These are phyloP conservation scores for Dendrothele bispora DNA, from an alignment of 768 basidiomycete species.

Conservation along the genomic window DNA sequence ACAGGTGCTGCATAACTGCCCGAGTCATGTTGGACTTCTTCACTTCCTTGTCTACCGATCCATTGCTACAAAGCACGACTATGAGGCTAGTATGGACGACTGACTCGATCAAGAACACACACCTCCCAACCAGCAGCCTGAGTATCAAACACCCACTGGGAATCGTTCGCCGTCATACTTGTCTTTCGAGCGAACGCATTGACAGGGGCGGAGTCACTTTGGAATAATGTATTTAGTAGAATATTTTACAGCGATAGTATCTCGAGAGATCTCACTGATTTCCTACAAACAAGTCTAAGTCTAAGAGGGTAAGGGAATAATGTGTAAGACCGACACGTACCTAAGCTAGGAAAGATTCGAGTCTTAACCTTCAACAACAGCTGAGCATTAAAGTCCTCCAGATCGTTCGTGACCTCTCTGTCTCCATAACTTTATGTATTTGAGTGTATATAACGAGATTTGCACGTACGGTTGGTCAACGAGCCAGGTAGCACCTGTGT, in stretches of 20 bases:
- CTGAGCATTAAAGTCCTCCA: slow-evolving; percentile 26
- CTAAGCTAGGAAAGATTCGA: slow-evolving; percentile 28
- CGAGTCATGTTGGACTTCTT: slow-evolving; percentile 26
- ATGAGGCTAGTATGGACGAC: too few relatives aligned
- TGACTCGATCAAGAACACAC: too few relatives aligned
- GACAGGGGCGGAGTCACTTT: slow-evolving; percentile 39
- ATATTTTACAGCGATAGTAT: neutral
- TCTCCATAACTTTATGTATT: neutral
- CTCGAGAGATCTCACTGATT: slow-evolving; percentile 16
- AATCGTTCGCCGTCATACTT: slow-evolving; percentile 18
- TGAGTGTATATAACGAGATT: neutral
- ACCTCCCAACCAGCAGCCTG: slow-evolving; percentile 24
- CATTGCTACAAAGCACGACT: slow-evolving; percentile 24
- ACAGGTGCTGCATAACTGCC: slow-evolving; percentile 34
- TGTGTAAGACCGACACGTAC: slow-evolving; percentile 14
- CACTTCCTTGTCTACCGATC: slow-evolving; percentile 26
- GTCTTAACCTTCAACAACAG: slow-evolving; percentile 24
- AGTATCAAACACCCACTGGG: slow-evolving; percentile 35
- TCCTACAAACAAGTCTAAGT: slow-evolving; percentile 14
- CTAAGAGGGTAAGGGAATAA: neutral
- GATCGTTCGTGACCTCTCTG: slow-evolving; percentile 26
- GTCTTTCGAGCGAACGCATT: slow-evolving; percentile 38
- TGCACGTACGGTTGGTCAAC: too few relatives aligned
- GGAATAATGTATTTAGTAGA: neutral
- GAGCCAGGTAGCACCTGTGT: slow-evolving; percentile 15